Conservation (phyloP, 179 eudicot genomes). For the Dionaea muscipula region DNA sequence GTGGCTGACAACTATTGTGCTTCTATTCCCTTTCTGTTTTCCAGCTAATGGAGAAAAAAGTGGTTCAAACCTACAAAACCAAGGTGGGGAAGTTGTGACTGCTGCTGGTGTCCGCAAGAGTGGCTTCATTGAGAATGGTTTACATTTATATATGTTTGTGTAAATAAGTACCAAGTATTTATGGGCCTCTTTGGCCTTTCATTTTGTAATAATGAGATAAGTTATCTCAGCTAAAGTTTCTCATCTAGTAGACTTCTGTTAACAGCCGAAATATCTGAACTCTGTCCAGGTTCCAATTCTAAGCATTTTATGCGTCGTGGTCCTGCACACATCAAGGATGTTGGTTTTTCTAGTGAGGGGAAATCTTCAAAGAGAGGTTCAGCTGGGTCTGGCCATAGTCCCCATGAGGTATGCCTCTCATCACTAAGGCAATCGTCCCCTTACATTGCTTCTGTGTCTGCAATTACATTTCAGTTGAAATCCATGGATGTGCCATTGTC, state of each 20-base stretch:
- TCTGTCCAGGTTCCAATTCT: constrained; percentile 41
- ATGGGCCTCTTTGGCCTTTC: too few species aligned
- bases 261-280: constrained; percentile 4
- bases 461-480: neutral
- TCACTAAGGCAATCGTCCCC: neutral
- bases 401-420: constrained; percentile 53
- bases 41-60: constrained; percentile 32
- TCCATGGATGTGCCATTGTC: neutral
- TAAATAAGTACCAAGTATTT: too few species aligned
- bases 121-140: constrained; percentile 19
- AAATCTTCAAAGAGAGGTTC: constrained; percentile 49
- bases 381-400: constrained; percentile 40
- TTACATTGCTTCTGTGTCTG: neutral
- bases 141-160: too few species aligned
- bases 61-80: constrained; percentile 14
- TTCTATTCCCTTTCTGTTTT: neutral
- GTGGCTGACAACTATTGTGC: neutral
- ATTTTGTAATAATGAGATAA: too few species aligned
- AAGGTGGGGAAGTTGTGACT: constrained; percentile 10
- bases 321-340: constrained; percentile 48
- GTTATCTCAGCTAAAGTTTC: too few species aligned
- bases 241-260: neutral
- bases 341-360: constrained; percentile 30
- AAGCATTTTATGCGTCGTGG: constrained; percentile 63
- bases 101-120: constrained; percentile 16